phyloP scores from a whole-genome alignment of 345 rosid genomes.

The Durio zibethinus region DNA sequence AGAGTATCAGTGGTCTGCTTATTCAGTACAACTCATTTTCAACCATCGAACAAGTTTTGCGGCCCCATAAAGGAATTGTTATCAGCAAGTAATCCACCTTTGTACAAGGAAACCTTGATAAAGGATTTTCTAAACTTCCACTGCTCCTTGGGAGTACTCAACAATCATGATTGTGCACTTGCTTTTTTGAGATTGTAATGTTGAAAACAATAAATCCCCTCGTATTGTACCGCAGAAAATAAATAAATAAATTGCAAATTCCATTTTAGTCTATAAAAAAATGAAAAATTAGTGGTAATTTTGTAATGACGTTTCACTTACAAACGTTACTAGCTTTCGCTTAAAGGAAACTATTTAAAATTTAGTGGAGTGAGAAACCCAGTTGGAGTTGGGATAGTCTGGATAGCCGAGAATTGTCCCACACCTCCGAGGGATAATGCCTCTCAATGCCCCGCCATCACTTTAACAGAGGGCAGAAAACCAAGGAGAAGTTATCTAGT shows the following conservation, averaged over 20 bases:
- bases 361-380: too few species aligned
- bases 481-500: too few species aligned
- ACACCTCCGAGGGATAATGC: too few species aligned
- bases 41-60: constrained; percentile 4
- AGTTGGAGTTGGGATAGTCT: too few species aligned
- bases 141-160: neutral
- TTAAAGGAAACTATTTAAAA: too few species aligned
- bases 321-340: too few species aligned
- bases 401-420: too few species aligned
- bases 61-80: constrained; percentile 22
- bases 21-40: constrained; percentile 7
- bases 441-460: too few species aligned
- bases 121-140: constrained; percentile 1
- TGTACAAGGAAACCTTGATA: constrained; percentile 17
- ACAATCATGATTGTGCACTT: constrained; percentile 1
- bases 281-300: too few species aligned
- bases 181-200: neutral
- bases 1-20: constrained; percentile 27
- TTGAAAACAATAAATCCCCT: neutral
- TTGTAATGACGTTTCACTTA: too few species aligned
- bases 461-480: too few species aligned
- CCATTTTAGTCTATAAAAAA: too few species aligned
- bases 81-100: constrained; percentile 21
- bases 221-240: neutral
- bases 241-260: neutral